Evolutionary conservation across 192 early-diverging fungal species (phyloP).

Genomic region (Rhizophagus clarus): DNA sequence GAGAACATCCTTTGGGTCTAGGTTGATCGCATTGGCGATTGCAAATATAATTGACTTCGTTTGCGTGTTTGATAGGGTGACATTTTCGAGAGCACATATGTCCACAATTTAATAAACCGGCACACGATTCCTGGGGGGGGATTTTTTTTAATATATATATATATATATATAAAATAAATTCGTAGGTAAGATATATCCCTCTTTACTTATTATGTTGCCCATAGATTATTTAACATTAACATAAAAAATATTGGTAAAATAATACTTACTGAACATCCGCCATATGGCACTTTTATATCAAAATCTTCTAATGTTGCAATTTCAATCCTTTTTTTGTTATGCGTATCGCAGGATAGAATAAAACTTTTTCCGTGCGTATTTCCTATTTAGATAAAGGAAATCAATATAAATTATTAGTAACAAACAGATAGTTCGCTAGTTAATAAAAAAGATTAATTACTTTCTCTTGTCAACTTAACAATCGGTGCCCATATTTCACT

Average conservation of each 20-base stretch:
- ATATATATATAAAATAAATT: not conserved
- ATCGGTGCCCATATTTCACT: conserved; percentile 45
- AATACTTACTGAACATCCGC: not conserved
- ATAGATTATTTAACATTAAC: too few species aligned
- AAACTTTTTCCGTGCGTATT: not conserved
- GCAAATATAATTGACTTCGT: not conserved
- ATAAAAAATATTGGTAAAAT: too few species aligned
- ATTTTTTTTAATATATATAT: not conserved
- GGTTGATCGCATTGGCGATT: not conserved
- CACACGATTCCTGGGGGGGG: not conserved
- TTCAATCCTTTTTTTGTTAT: not conserved
- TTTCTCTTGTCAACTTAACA: not conserved
- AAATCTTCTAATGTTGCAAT: not conserved
- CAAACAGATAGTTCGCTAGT: too few species aligned
- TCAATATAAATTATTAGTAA: not conserved
- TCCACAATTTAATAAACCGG: not conserved
- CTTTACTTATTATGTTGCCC: too few species aligned
- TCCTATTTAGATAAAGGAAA: not conserved
- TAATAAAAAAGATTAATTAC: not conserved
- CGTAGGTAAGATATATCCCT: too few species aligned
- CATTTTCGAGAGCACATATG: not conserved
- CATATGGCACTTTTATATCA: not conserved
- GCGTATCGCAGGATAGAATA: not conserved
- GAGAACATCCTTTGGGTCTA: not conserved
- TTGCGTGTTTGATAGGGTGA: not conserved